A percentile compares a stretch with the other conserved stretches of the same genome.
Conservation (phyloP, 441 rosid genomes). For the Brassica balearica region DNA sequence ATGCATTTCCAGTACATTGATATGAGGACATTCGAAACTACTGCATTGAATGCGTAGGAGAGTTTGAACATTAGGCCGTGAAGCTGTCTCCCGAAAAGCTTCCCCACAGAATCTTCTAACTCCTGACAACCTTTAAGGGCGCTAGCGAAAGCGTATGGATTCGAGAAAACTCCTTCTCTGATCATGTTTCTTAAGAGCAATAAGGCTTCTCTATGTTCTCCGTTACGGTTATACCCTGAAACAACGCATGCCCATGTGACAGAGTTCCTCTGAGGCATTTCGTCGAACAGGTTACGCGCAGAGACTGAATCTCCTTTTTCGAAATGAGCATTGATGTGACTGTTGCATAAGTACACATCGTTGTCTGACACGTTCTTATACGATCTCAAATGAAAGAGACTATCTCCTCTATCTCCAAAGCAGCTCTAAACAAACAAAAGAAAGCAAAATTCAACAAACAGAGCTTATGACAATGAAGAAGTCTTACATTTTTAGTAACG, state of each 20-base stretch:
- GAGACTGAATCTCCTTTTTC: conserved; percentile 54
- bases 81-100: conserved; percentile 68
- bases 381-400: no score
- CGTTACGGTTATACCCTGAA: conserved; percentile 68
- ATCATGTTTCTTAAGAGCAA: conserved; percentile 59
- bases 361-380: no score
- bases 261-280: conserved; percentile 68
- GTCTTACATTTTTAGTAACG: no score
- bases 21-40: conserved; percentile 72
- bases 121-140: conserved; percentile 76
- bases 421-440: conserved; percentile 20
- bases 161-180: conserved; percentile 53
- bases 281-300: conserved; percentile 69
- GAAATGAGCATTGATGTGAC: conserved; percentile 61
- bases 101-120: conserved; percentile 50
- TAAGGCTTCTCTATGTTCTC: conserved; percentile 63
- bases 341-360: conserved; percentile 70
- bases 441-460: not conserved
- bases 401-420: conserved; percentile 48
- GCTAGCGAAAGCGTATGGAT: conserved; percentile 73
- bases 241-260: conserved; percentile 86
- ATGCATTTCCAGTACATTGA: conserved; percentile 72
- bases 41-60: conserved; percentile 53
- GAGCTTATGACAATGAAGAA: not conserved
- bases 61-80: conserved; percentile 75